A percentile compares a stretch with the other conserved stretches of the same genome.
These are phyloP conservation scores for Maudiozyma turicensis DNA, from an alignment of 805 yeast genomes.

Conservation along the genomic window DNA sequence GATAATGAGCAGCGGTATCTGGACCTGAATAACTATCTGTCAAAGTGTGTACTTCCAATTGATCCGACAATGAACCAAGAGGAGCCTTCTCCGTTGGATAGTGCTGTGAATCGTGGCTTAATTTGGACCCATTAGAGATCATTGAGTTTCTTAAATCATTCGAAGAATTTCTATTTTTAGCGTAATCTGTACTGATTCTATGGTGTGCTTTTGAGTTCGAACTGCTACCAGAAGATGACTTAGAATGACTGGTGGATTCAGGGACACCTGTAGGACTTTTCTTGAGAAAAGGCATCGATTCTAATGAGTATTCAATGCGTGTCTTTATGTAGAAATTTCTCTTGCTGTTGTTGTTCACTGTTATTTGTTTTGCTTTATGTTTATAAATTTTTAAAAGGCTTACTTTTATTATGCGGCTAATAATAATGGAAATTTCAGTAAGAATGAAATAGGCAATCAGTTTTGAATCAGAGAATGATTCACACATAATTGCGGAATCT, in stretches of 20 bases:
- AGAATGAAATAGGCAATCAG: too few relatives aligned
- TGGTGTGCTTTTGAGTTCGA: background rate
- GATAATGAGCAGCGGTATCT: background rate
- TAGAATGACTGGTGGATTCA: background rate
- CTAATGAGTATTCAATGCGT: too few relatives aligned
- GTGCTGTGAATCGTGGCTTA: background rate
- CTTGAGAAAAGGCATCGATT: background rate
- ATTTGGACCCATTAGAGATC: background rate
- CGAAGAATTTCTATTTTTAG: background rate
- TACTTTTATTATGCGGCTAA: too few relatives aligned
- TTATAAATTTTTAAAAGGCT: too few relatives aligned
- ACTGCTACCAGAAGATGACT: background rate
- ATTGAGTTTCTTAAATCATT: background rate
- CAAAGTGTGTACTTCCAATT: constrained; percentile 3
- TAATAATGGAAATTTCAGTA: too few relatives aligned
- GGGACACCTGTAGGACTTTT: background rate
- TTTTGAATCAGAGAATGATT: too few relatives aligned
- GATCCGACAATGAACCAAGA: constrained; percentile 2
- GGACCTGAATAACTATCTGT: background rate
- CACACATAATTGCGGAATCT: too few relatives aligned
- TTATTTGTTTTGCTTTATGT: too few relatives aligned
- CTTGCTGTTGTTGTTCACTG: too few relatives aligned
- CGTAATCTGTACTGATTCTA: background rate
- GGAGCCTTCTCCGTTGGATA: background rate
- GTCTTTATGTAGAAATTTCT: too few relatives aligned